Conservation (phyloP, 768 basidiomycete genomes). For the Boletus reticulatus region DNA sequence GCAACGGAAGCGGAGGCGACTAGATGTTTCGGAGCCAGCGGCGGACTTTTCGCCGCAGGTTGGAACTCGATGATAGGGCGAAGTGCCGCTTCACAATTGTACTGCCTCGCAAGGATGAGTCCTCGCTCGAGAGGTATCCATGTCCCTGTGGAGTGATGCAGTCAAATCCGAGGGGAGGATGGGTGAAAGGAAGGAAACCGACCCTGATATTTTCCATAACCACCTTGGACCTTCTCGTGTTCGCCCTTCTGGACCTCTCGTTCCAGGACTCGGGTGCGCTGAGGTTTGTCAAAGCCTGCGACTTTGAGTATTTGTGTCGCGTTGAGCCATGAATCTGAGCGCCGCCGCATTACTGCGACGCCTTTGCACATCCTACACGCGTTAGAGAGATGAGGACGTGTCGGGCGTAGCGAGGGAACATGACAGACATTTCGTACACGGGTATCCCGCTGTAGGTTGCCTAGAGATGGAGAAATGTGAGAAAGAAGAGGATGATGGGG, state of each 20-base stretch:
- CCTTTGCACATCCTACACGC: constrained; percentile 86
- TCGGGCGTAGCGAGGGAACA: constrained; percentile 31
- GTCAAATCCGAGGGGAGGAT: background rate
- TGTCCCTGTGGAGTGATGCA: constrained; percentile 61
- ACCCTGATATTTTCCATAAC: constrained; percentile 99
- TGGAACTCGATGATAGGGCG: constrained; percentile 95
- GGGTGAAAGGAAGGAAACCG: constrained; percentile 21
- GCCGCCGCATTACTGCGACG: constrained; percentile 96
- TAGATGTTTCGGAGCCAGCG: constrained; percentile 94
- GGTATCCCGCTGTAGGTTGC: constrained; percentile 93
- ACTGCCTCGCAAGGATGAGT: constrained; percentile 81
- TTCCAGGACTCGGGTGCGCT: constrained; percentile 94
- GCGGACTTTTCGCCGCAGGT: constrained; percentile 86
- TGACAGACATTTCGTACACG: constrained; percentile 84
- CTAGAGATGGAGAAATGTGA: constrained; percentile 37
- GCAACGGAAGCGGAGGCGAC: constrained; percentile 61
- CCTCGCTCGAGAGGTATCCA: constrained; percentile 98
- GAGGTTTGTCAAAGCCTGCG: constrained; percentile 98
- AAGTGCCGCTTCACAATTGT: constrained; percentile 83
- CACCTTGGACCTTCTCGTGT: constrained; percentile 99
- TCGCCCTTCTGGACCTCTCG: constrained; percentile 98
- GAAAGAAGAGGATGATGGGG: background rate
- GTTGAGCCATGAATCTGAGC: constrained; percentile 96
- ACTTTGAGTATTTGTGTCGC: constrained; percentile 99
- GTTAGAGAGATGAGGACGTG: constrained; percentile 36